Percentiles rank a stretch among this genome's conserved stretches.
phyloP scores from a whole-genome alignment of 805 yeast genomes.

The Brettanomyces anomalus region DNA sequence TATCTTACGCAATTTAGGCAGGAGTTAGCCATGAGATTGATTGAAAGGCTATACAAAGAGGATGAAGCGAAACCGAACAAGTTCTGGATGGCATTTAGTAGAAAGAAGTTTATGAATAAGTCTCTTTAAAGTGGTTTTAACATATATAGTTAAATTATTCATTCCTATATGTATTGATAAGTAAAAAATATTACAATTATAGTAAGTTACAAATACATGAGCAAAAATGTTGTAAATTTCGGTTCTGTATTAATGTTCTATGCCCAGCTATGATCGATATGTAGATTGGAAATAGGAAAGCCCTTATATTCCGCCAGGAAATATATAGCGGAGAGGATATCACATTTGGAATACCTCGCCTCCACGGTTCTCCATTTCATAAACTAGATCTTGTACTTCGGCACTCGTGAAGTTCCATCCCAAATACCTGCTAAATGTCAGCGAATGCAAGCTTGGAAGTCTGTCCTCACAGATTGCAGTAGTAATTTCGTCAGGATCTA shows the following conservation, averaged over 20 bases:
- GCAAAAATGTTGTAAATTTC: not conserved
- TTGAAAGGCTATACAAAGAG: conserved; percentile 61
- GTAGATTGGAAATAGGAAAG: no score
- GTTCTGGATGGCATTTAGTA: conserved; percentile 92
- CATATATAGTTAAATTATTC: conserved; percentile 24
- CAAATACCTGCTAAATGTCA: conserved; percentile 63
- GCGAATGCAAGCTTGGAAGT: conserved; percentile 54
- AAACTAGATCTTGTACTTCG: conserved; percentile 55
- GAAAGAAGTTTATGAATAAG: conserved; percentile 94
- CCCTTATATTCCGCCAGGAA: no score
- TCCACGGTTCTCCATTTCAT: conserved; percentile 60
- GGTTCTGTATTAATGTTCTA: no score
- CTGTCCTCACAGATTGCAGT: conserved; percentile 75
- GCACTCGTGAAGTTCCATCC: conserved; percentile 76
- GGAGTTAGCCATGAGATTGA: conserved; percentile 75
- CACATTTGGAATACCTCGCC: conserved; percentile 24
- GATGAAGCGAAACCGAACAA: conserved; percentile 64
- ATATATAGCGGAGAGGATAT: no score
- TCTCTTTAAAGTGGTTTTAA: conserved; percentile 24
- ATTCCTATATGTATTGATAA: not conserved
- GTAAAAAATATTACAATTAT: not conserved
- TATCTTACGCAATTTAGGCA: conserved; percentile 93
- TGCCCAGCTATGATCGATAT: no score
- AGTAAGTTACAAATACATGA: not conserved
- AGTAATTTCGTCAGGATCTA: conserved; percentile 84